Conservation (phyloP, 2,329 filamentous ascomycete genomes). For the Fusarium sp. region DNA sequence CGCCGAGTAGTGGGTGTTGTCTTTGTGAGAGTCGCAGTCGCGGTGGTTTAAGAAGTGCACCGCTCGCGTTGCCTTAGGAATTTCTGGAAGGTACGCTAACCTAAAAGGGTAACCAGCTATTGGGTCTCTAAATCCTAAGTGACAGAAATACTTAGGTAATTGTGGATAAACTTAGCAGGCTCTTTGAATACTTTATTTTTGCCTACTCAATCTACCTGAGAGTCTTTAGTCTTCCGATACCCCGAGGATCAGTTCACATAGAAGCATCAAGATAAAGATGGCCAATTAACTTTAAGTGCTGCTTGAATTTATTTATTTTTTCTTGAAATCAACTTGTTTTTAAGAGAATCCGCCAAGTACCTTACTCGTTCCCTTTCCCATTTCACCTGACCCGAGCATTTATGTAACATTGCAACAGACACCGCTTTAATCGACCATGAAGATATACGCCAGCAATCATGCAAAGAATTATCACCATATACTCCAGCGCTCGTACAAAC, state of each 20-base stretch:
- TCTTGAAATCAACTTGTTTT: background rate
- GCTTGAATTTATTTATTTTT: background rate
- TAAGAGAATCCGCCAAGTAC: too few species aligned
- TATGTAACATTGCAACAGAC: slow-evolving; percentile 1
- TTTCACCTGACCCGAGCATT: slow-evolving; percentile 6
- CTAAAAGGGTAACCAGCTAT: slow-evolving; percentile 54
- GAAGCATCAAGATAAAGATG: too few species aligned
- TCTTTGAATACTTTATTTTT: too few species aligned
- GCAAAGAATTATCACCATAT: slow-evolving; percentile 40
- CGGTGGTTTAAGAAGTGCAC: too few species aligned
- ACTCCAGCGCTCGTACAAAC: slow-evolving; percentile 37
- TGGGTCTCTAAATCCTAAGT: slow-evolving; percentile 4
- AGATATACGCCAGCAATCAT: slow-evolving; percentile 52
- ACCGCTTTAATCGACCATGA: slow-evolving; percentile 19
- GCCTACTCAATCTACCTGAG: too few species aligned
- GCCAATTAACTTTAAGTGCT: too few species aligned
- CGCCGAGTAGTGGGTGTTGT: slow-evolving; percentile 27
- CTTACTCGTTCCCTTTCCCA: background rate
- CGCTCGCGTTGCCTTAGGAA: slow-evolving; percentile 50
- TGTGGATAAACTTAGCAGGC: too few species aligned
- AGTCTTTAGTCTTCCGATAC: too few species aligned
- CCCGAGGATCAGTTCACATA: too few species aligned
- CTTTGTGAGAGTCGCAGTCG: background rate
- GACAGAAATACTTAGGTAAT: too few species aligned
- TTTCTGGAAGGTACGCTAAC: slow-evolving; percentile 52